Conservation (phyloP, 306 rosid species). For the Mucuna pruriens region DNA sequence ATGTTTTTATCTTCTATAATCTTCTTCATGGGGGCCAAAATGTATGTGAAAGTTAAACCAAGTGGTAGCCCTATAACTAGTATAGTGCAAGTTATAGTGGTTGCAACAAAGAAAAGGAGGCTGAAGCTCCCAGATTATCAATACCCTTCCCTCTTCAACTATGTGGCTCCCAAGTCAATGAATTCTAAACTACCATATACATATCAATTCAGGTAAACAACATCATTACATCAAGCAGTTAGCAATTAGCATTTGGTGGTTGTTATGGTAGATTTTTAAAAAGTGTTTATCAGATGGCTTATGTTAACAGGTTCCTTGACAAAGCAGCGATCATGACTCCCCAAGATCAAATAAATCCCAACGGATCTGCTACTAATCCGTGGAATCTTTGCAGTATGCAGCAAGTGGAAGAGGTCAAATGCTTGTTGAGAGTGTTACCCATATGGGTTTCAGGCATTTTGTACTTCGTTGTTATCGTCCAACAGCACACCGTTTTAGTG, state of each 20-base stretch:
- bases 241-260: conserved; percentile 22
- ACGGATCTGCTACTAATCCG: conserved; percentile 75
- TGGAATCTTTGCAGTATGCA: conserved; percentile 83
- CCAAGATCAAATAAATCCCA: conserved; percentile 59
- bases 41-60: conserved; percentile 84
- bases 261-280: conserved; percentile 33
- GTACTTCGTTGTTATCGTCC: conserved; percentile 56
- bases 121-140: conserved; percentile 56
- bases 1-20: conserved; percentile 70
- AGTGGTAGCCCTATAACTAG: conserved; percentile 85
- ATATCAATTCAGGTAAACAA: conserved; percentile 70
- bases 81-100: conserved; percentile 75
- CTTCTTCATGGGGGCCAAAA: conserved; percentile 72
- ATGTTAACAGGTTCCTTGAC: conserved; percentile 72
- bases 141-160: conserved; percentile 62
- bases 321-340: conserved; percentile 77
- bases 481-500: conserved; percentile 64
- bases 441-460: conserved; percentile 67
- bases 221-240: too few relatives aligned
- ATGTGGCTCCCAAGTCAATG: conserved; percentile 57
- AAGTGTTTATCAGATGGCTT: conserved; percentile 30
- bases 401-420: conserved; percentile 93
- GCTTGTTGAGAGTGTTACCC: conserved; percentile 78
- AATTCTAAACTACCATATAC: conserved; percentile 73
- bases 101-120: conserved; percentile 60